Percentiles rank a stretch among this genome's conserved stretches.
These are phyloP conservation scores for Dothideomycetidae sp. DNA, from an alignment of 2,329 filamentous ascomycete species.

Conservation along the genomic window DNA sequence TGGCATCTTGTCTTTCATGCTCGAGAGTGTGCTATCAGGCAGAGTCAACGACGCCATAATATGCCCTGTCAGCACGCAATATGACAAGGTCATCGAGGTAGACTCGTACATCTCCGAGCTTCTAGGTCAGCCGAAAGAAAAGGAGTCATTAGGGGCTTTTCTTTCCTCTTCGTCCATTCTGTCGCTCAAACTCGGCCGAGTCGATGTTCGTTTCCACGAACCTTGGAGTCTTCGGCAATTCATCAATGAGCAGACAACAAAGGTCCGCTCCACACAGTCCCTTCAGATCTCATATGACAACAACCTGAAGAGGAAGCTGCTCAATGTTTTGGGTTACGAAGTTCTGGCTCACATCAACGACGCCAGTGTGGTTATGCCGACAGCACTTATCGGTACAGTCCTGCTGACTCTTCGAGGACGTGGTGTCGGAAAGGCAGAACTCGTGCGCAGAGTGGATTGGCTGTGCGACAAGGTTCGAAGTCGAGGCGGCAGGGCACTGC, in stretches of 20 bases:
- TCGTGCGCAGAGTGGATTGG: conserved; percentile 82
- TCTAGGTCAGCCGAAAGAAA: conserved; percentile 84
- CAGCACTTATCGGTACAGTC: conserved; percentile 86
- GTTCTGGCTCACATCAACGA: conserved; percentile 89
- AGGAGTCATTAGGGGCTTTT: conserved; percentile 84
- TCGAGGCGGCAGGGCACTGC: conserved; percentile 83
- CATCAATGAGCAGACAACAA: conserved; percentile 58
- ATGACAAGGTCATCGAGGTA: conserved; percentile 97
- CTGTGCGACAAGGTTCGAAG: conserved; percentile 64
- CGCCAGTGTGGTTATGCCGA: conserved; percentile 96
- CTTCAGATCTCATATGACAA: conserved; percentile 30
- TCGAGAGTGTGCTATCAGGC: conserved; percentile 80
- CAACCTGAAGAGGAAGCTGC: conserved; percentile 47
- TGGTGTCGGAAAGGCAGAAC: conserved; percentile 74
- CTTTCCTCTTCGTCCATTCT: conserved; percentile 79
- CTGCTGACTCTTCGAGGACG: conserved; percentile 80
- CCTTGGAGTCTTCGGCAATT: conserved; percentile 84
- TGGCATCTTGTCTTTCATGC: conserved; percentile 78
- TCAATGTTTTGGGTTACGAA: conserved; percentile 80
- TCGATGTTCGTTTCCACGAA: conserved; percentile 91
- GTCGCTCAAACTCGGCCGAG: conserved; percentile 73
- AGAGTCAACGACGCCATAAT: conserved; percentile 83
- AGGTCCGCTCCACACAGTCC: conserved; percentile 29
- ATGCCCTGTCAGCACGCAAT: conserved; percentile 91
- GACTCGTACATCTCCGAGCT: conserved; percentile 93